These are phyloP conservation scores for Cutaneotrichosporon sp. DNA, from an alignment of 1,284 basidiomycete species.

Conservation along the genomic window DNA sequence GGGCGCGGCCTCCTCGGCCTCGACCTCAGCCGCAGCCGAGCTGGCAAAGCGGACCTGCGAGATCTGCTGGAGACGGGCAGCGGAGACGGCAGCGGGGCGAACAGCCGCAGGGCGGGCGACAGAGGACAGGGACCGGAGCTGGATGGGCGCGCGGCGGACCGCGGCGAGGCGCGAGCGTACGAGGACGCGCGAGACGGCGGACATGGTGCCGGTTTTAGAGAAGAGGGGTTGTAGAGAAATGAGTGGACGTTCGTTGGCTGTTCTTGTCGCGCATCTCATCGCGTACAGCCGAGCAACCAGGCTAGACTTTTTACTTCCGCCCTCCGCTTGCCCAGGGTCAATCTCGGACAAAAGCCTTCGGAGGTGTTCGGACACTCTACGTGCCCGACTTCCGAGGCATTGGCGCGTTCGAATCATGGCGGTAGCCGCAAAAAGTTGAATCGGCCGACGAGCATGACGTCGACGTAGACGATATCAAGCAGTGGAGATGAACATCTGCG, in stretches of 20 bases:
- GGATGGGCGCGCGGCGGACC: slow-evolving; percentile 14
- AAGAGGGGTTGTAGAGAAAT: neutral
- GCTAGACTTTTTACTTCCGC: slow-evolving; percentile 12
- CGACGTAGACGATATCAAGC: neutral
- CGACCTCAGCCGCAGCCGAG: slow-evolving; percentile 23
- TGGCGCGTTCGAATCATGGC: slow-evolving; percentile 6
- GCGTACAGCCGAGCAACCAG: neutral
- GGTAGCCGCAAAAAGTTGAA: neutral
- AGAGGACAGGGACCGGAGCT: slow-evolving; percentile 5
- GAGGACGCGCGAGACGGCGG: slow-evolving; percentile 23
- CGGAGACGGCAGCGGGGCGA: neutral
- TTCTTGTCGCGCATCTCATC: neutral
- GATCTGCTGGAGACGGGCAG: neutral
- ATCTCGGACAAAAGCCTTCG: neutral
- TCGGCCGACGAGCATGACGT: slow-evolving; percentile 13
- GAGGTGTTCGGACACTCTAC: slow-evolving; percentile 7
- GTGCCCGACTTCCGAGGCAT: no score
- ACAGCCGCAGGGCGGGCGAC: slow-evolving; percentile 4
- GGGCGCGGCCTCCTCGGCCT: slow-evolving; percentile 27
- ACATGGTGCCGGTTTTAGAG: slow-evolving; percentile 23
- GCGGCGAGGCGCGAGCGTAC: slow-evolving; percentile 14
- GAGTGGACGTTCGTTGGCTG: neutral
- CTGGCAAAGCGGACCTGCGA: slow-evolving; percentile 11
- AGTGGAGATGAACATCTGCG: no score
- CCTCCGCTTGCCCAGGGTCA: neutral